phyloP scores from a whole-genome alignment of 2,329 filamentous ascomycete species.

The Polychaeton citri region DNA sequence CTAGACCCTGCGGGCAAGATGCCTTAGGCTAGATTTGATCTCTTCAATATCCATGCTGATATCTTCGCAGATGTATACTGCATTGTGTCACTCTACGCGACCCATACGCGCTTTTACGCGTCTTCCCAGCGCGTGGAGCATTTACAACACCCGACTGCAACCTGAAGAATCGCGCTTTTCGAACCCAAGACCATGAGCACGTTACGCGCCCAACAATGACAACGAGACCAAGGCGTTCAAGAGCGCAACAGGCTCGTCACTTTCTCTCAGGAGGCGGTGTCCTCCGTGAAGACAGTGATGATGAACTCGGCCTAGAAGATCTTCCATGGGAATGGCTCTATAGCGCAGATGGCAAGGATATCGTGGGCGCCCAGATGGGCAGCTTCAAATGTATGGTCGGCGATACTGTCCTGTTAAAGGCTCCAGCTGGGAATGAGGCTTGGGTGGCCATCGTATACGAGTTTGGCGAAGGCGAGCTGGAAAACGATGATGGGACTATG shows the following conservation, averaged over 20 bases:
- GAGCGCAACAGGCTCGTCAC: slow-evolving; percentile 33
- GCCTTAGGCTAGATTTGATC: too few relatives aligned
- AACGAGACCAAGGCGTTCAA: slow-evolving; percentile 26
- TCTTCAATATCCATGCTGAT: too few relatives aligned
- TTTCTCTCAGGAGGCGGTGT: slow-evolving; percentile 48
- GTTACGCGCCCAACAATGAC: slow-evolving; percentile 26
- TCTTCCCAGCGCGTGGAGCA: too few relatives aligned
- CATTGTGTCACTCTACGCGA: too few relatives aligned
- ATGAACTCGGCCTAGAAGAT: slow-evolving; percentile 53
- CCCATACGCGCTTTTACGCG: too few relatives aligned
- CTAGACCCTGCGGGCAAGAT: too few relatives aligned
- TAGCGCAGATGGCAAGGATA: slow-evolving; percentile 24
- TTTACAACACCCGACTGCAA: too few relatives aligned
- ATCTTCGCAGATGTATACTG: too few relatives aligned
- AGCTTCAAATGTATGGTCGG: slow-evolving; percentile 68
- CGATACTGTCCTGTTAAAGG: slow-evolving; percentile 75
- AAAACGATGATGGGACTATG: slow-evolving; percentile 45
- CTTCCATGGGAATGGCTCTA: slow-evolving; percentile 46
- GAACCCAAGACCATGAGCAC: too few relatives aligned
- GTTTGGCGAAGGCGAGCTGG: slow-evolving; percentile 56
- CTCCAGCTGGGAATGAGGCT: slow-evolving; percentile 67
- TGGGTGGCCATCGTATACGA: slow-evolving; percentile 86
- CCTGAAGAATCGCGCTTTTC: too few relatives aligned
- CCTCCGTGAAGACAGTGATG: slow-evolving; percentile 68
- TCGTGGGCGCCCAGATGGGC: slow-evolving; percentile 73